These are phyloP conservation scores for Elaphomyces granulatus DNA, from an alignment of 495 filamentous ascomycete species.

Conservation along the genomic window DNA sequence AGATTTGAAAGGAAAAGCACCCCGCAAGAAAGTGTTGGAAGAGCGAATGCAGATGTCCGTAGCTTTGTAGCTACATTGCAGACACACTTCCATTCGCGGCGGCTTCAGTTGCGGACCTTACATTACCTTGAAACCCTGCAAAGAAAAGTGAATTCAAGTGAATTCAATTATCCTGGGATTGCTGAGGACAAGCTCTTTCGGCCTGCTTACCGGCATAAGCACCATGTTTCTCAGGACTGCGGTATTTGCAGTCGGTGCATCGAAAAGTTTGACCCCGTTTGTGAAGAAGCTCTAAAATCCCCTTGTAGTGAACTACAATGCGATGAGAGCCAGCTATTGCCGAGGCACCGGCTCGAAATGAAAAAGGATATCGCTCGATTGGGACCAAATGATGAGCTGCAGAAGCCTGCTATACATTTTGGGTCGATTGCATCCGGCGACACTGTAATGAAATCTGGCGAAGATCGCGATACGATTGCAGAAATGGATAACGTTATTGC, in stretches of 20 bases:
- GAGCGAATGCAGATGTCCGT: constrained; percentile 17
- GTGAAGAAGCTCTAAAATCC: constrained; percentile 3
- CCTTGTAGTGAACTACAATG: constrained; percentile 4
- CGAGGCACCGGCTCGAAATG: neutral
- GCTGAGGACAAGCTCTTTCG: constrained; percentile 9
- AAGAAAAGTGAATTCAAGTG: neutral
- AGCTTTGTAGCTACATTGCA: constrained; percentile 10
- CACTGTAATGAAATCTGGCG: constrained; percentile 14
- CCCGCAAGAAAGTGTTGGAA: constrained; percentile 11
- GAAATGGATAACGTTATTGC: constrained; percentile 12
- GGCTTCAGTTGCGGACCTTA: neutral
- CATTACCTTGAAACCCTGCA: neutral
- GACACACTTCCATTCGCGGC: neutral
- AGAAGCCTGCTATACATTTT: constrained; percentile 5
- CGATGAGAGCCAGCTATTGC: constrained; percentile 3
- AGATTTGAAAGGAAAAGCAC: constrained; percentile 12
- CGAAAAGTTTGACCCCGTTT: constrained; percentile 1
- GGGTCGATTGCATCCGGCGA: constrained; percentile 13
- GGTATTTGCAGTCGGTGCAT: neutral
- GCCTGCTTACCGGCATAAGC: constrained; percentile 9
- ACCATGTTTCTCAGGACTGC: constrained; percentile 3
- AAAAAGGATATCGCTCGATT: neutral
- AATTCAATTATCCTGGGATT: constrained; percentile 10
- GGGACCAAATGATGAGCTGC: constrained; percentile 4
- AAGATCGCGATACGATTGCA: constrained; percentile 9